Base-by-base conservation (phyloP, 2,329 filamentous ascomycete genomes). In the Penicillium concentricum region DNA sequence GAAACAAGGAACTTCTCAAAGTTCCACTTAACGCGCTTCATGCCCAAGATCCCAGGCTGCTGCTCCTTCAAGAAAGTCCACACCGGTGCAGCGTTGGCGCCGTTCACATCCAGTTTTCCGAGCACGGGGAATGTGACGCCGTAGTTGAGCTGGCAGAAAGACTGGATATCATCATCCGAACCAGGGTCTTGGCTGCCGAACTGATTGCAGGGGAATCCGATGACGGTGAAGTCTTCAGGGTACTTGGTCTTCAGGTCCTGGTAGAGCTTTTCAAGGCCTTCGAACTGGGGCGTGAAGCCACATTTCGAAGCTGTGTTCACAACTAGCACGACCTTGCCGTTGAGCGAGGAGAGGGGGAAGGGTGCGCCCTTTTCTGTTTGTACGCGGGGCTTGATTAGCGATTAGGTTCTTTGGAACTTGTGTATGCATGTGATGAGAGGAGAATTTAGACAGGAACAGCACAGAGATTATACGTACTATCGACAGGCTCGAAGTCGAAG, bases 271-370 rank as follows among this genome's bases (percentile, higher is more conserved):
- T 99, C 92, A 50, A 99, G 89, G 32, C 90, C 91, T 61, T 85
- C 87, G 78, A 94, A 97, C 79, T 99, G 94, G 13, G 92, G 92
- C 3, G 94, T 97, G 85, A 97, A 97, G 75, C 94, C 93, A 82
- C 94, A 99, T 82, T 97, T 97, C 75, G 91, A 96, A 67, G 94
- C 94, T 1, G 93, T 97, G 86, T 99, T 99, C 79, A 99, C 92
- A 69, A 96, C 83, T 59, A 99, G 88, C 68, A 97, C 86, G 66
- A 97, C 93, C 78, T 97, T 97, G 83, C 89, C 90, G 75, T 90
- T 86, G 79, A 91, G 90, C 60, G 87, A 77, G 65, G 79, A 72
- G 64, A 97, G 82, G 58, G 86, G 80, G 72, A 88, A 88, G 65
- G 89, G 83, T 54, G 84, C 72, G 75, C 91, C 92, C 74, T 87